Evolutionary conservation across 148 eudicot genomes (phyloP).

Genomic region (Amaranthus palmeri): DNA sequence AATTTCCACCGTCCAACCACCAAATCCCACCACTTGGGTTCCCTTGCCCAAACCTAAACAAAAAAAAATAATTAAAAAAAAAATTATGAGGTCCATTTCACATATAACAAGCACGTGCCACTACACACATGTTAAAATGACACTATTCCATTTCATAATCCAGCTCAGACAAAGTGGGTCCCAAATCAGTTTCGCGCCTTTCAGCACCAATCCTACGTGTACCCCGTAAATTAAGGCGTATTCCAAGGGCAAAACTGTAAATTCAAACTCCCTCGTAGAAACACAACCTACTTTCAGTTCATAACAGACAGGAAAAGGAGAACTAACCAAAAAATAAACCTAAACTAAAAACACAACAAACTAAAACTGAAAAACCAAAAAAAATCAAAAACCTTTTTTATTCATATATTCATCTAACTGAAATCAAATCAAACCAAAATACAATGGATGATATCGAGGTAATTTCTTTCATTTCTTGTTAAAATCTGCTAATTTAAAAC

Average conservation of each 20-base stretch:
- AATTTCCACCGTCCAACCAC: not conserved
- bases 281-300: conserved; percentile 49
- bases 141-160: not conserved
- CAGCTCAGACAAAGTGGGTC: conserved; percentile 4
- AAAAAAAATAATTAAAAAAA: too few relatives aligned
- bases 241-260: conserved; percentile 27
- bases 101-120: conserved; percentile 2
- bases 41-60: not conserved
- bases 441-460: conserved; percentile 46
- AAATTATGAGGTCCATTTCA: not conserved
- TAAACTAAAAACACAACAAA: conserved; percentile 12
- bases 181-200: conserved; percentile 23
- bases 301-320: conserved; percentile 57
- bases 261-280: not conserved
- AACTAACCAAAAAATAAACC: not conserved
- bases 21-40: not conserved
- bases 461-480: not conserved
- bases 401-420: not conserved
- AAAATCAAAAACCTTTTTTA: conserved; percentile 1
- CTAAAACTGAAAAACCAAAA: not conserved
- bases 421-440: not conserved
- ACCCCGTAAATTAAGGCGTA: conserved; percentile 11
- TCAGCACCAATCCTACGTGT: conserved; percentile 19
- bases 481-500: conserved; percentile 1
- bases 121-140: conserved; percentile 1